These are phyloP conservation scores for Coemansia sp. DNA, from an alignment of 192 early-diverging fungal species.

Conservation along the genomic window DNA sequence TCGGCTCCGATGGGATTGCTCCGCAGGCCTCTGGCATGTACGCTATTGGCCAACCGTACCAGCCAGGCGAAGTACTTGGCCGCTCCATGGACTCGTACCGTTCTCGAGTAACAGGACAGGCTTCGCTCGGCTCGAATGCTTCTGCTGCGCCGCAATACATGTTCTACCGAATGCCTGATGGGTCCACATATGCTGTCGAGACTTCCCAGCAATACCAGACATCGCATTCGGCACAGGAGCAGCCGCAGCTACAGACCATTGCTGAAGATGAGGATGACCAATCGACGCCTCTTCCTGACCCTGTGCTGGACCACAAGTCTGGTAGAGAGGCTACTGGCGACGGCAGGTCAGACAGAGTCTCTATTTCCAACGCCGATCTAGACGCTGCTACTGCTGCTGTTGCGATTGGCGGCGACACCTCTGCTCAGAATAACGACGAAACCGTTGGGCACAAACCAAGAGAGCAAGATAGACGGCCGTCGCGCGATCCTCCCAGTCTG, in stretches of 20 bases:
- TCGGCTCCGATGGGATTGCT: conserved; percentile 26
- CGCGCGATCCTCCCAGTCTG: conserved; percentile 22
- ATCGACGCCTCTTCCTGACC: neutral
- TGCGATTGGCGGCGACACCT: neutral
- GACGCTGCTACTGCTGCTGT: neutral
- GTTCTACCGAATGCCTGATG: conserved; percentile 54
- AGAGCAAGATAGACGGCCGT: conserved; percentile 5
- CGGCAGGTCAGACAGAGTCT: neutral
- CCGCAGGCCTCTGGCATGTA: conserved; percentile 30
- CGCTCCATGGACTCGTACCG: conserved; percentile 42
- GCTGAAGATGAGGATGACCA: conserved; percentile 36
- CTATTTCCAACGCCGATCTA: neutral
- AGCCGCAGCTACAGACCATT: conserved; percentile 40
- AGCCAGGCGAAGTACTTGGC: conserved; percentile 52
- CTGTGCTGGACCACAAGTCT: conserved; percentile 6
- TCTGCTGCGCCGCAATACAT: conserved; percentile 34
- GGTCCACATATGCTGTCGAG: conserved; percentile 29
- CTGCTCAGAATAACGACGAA: conserved; percentile 7
- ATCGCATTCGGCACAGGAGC: conserved; percentile 18
- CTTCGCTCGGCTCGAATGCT: neutral
- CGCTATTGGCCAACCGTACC: conserved; percentile 50
- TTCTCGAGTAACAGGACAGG: conserved; percentile 24
- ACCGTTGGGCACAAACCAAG: neutral
- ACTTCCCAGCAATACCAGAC: conserved; percentile 22
- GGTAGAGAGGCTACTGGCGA: conserved; percentile 9